phyloP scores from a whole-genome alignment of 1,284 basidiomycete genomes.

The Cystobasidiaceae sp. region DNA sequence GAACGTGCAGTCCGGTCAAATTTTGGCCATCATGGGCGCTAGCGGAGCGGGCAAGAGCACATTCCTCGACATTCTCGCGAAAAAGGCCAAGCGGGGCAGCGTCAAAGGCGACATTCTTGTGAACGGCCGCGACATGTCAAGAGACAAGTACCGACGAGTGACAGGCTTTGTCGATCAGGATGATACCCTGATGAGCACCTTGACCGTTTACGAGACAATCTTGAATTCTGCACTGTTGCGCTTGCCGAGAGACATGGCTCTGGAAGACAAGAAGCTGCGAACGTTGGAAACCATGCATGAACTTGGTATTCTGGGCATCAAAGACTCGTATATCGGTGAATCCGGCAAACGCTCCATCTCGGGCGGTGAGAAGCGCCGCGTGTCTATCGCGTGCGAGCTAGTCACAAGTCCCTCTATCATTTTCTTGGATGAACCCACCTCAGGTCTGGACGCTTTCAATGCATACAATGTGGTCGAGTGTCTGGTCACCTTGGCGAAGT shows the following conservation, averaged over 20 bases:
- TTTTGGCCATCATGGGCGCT: conserved; percentile 92
- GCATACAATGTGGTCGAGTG: conserved; percentile 90
- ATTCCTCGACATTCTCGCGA: conserved; percentile 87
- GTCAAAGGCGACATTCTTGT: conserved; percentile 73
- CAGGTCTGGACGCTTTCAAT: conserved; percentile 88
- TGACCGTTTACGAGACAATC: conserved; percentile 97
- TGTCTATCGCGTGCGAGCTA: conserved; percentile 95
- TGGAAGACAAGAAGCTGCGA: conserved; percentile 86
- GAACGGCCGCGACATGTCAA: conserved; percentile 73
- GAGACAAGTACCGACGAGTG: conserved; percentile 73
- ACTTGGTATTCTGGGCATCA: conserved; percentile 84
- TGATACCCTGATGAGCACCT: conserved; percentile 89
- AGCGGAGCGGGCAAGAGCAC: conserved; percentile 96
- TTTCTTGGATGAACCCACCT: conserved; percentile 82
- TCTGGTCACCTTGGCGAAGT: conserved; percentile 73
- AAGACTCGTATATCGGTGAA: conserved; percentile 82
- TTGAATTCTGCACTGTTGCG: conserved; percentile 85
- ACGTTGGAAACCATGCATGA: conserved; percentile 95
- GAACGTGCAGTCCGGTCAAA: conserved; percentile 73
- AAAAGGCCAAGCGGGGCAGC: conserved; percentile 74
- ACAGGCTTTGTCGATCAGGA: conserved; percentile 97
- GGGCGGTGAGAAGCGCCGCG: conserved; percentile 90
- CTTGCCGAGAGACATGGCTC: conserved; percentile 87
- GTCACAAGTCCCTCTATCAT: conserved; percentile 93
- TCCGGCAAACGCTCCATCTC: conserved; percentile 81